Base-by-base conservation (phyloP, 1,139 yeast genomes). In the Yamadazyma triangularis region DNA sequence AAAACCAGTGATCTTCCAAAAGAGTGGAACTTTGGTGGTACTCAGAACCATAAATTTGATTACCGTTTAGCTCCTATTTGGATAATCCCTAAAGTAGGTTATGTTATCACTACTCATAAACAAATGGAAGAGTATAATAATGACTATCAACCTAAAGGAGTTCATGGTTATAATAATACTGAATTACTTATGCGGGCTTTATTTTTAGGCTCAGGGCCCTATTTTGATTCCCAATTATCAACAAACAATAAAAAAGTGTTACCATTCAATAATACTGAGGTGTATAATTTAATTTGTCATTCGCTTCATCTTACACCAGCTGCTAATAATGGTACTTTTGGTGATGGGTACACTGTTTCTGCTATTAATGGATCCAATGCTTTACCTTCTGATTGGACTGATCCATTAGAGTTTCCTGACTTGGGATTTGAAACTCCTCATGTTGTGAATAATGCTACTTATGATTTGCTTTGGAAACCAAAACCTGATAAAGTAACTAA, bases 61-160 rank as follows among this genome's bases (percentile, higher is more conserved):
- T 64, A 75, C 30, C 66, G 95, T 36, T 62, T 86, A 23, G 95
- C 96, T 0, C 95, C 95, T 1, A 55, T 88, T 11, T 86, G 96
- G 91, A 56, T 89, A 3, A 62, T 88, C 2, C 96, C 96, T 0
- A 70, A 78, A 20, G 79, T 85, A 4, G 96, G 96, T 0, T 88
- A 83, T 60, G 66, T 84, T 0, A 57, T 87, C n/a, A 74, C 87
- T 1, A 82, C 88, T 2, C 73, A 69, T 35, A 64, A 68, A 12
- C 74, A 73, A 38, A 73, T 78, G 70, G 66, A 70, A 21, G 64
- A 64, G 2, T 67, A 68, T 44, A 55, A 57, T 21, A 54, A 61
- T 31, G 68, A 73, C 15, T 82, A 81, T 51, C 53, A 56, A 23
- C 86, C 91, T 3, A 70, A 64, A 34, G 96, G 96, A 4, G 83